Evolutionary conservation across 1,284 basidiomycete genomes (phyloP), one percentile per base, ranked within the genome.

Genomic region (Fomes fomentarius): DNA sequence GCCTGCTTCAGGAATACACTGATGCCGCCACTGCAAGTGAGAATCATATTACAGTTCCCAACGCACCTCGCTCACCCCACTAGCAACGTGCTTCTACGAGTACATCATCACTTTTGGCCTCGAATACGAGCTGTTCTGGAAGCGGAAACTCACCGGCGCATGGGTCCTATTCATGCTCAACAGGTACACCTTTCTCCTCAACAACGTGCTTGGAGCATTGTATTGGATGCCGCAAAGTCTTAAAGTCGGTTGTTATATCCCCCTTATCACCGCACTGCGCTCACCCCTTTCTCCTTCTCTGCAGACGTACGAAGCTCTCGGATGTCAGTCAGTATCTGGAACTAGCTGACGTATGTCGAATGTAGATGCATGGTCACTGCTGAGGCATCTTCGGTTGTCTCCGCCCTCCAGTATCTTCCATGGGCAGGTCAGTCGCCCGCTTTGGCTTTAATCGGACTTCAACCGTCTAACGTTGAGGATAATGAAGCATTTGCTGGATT

Each of bases 101-200:
- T 37, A 43, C n/a, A 30, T 31, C 15, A 37, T 44, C 25, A 44
- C 41, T 15, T 12, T 50, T 12, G 49, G 28, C 15, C 31, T 19
- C 22, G 49, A 50, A 26, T 40, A 43, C 9, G 26, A 24, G 8
- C 21, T 50, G 11, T 50, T 50, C 41, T 50, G 49, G 49, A 50
- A 12, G 33, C 40, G 28, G 2, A 44, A 38, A 34, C 12, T 22
- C 11, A 50, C 40, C 3, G 49, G 49, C 22, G 49, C 49, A 6
- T 25, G 37, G 3, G n/a, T 25, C 1, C 41, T 50, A 3, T 50
- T 50, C 41, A 21, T 50, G 37, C 19, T 33, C 4, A 50, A 50
- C 49, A 17, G 49, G 15, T 50, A 43, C n/a, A 30, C 38, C 10
- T 19, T 42, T 12, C 25, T 50, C 1, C 22, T 42, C 12, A 41